These are phyloP conservation scores for Xylaria grammica DNA, from an alignment of 495 filamentous ascomycete species.

Conservation along the genomic window DNA sequence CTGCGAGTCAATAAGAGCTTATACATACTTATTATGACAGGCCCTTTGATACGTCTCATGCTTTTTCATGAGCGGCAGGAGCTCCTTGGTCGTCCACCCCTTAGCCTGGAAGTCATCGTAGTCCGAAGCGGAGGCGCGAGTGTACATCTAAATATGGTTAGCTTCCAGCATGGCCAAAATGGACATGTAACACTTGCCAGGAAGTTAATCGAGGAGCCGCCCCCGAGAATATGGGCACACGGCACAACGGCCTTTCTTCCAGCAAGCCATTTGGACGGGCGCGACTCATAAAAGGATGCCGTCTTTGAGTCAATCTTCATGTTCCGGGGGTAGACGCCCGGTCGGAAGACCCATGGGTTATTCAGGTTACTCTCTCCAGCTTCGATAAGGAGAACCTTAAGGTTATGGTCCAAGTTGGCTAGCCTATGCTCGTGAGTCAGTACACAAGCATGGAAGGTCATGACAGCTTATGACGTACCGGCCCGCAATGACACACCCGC, in stretches of 20 bases:
- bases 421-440: conserved; percentile 55
- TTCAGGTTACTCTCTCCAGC: conserved; percentile 81
- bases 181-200: conserved; percentile 56
- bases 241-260: conserved; percentile 78
- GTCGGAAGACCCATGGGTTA: conserved; percentile 82
- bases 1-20: not conserved
- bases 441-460: not conserved
- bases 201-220: conserved; percentile 82
- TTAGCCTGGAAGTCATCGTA: conserved; percentile 85
- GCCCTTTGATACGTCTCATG: conserved; percentile 83
- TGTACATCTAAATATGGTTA: conserved; percentile 71
- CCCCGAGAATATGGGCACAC: conserved; percentile 77
- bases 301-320: conserved; percentile 87
- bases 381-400: conserved; percentile 80
- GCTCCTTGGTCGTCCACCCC: conserved; percentile 79
- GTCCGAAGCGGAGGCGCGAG: conserved; percentile 77
- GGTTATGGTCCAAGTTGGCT: conserved; percentile 80
- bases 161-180: not conserved
- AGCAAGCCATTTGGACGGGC: conserved; percentile 72
- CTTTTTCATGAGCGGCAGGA: conserved; percentile 82
- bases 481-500: conserved; percentile 78
- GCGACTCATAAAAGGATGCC: conserved; percentile 82
- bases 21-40: conserved; percentile 64
- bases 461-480: conserved; percentile 39
- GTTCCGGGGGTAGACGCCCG: conserved; percentile 78